Conservation (phyloP, 1,139 yeast species). For the Pichia sp. region DNA sequence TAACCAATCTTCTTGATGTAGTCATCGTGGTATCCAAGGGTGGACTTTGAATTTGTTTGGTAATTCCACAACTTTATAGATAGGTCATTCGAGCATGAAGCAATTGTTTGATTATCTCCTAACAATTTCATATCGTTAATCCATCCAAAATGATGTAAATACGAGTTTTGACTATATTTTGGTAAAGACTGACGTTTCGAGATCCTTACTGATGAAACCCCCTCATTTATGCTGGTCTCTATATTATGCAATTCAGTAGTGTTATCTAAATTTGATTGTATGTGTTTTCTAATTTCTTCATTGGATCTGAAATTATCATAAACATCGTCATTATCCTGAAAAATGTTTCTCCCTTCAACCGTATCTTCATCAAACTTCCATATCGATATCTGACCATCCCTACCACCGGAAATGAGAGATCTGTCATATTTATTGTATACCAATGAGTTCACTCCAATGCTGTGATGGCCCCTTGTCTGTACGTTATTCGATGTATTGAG, state of each 20-base stretch:
- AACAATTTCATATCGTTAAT: slow-evolving; percentile 62
- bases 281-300: slow-evolving; percentile 18
- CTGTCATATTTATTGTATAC: slow-evolving; percentile 31
- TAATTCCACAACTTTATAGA: slow-evolving; percentile 67
- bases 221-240: slow-evolving; percentile 21
- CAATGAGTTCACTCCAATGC: slow-evolving; percentile 47
- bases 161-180: slow-evolving; percentile 22
- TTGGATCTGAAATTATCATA: slow-evolving; percentile 14
- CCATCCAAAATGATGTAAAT: slow-evolving; percentile 77
- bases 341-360: background rate
- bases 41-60: slow-evolving; percentile 16
- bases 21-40: slow-evolving; percentile 77
- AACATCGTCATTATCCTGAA: slow-evolving; percentile 6
- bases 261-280: slow-evolving; percentile 19
- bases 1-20: slow-evolving; percentile 68
- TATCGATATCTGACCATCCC: slow-evolving; percentile 67
- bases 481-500: slow-evolving; percentile 22
- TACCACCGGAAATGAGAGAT: slow-evolving; percentile 62
- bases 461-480: slow-evolving; percentile 36
- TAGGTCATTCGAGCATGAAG: slow-evolving; percentile 79
- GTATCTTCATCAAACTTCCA: slow-evolving; percentile 17
- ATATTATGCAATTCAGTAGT: slow-evolving; percentile 22
- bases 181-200: slow-evolving; percentile 8
- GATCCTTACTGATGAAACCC: slow-evolving; percentile 13
- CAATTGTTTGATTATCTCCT: slow-evolving; percentile 36